A percentile compares a stretch with the other conserved stretches of the same genome.
Conservation (phyloP, 179 eudicot genomes). For the Spergularia azorica region DNA sequence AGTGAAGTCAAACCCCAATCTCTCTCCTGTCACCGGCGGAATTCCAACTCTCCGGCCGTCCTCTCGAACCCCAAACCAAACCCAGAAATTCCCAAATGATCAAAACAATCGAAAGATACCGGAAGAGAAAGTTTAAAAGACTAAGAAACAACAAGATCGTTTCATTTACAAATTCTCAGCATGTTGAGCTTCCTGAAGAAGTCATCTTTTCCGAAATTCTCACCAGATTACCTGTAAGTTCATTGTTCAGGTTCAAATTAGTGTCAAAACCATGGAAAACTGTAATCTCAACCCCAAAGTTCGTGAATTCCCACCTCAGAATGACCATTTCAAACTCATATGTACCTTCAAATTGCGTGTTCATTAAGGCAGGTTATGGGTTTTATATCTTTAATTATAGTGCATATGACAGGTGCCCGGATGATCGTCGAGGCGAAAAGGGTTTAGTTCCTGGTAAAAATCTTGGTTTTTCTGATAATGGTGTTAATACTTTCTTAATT, state of each 20-base stretch:
- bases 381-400: conserved; percentile 37
- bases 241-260: conserved; percentile 27
- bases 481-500: conserved; percentile 39
- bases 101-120: conserved; percentile 15
- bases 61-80: background rate
- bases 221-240: conserved; percentile 32
- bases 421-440: conserved; percentile 22
- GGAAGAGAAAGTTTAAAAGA: background rate
- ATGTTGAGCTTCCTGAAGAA: conserved; percentile 26
- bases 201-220: conserved; percentile 35
- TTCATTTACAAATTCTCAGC: background rate
- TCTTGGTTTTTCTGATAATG: conserved; percentile 29
- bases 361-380: conserved; percentile 29
- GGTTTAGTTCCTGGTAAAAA: conserved; percentile 27
- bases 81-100: conserved; percentile 16
- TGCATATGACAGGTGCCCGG: conserved; percentile 32
- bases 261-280: conserved; percentile 34
- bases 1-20: background rate
- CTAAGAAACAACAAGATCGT: conserved; percentile 3
- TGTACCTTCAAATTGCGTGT: conserved; percentile 32
- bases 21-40: conserved; percentile 16
- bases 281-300: conserved; percentile 14
- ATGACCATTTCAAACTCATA: conserved; percentile 26
- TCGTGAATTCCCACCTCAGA: conserved; percentile 28
- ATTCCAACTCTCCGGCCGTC: conserved; percentile 11